Conservation (phyloP, 1,139 yeast species). For the Pichia sp. region DNA sequence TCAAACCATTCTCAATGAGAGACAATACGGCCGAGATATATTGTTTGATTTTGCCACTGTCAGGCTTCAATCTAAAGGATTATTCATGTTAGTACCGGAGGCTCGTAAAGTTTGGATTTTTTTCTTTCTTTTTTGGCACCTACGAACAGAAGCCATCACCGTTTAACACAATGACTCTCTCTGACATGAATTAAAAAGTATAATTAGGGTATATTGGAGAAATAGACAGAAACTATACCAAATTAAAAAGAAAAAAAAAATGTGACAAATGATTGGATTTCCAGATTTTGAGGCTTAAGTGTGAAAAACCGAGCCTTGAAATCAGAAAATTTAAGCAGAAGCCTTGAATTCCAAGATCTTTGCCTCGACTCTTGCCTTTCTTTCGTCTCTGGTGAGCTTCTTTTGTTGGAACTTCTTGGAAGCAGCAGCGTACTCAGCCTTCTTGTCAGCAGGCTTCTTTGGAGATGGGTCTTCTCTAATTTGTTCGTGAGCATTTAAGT, state of each 20-base stretch:
- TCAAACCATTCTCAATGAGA: conserved; percentile 14
- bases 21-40: neutral
- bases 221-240: neutral
- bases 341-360: conserved; percentile 86
- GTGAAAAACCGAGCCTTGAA: neutral
- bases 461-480: conserved; percentile 94
- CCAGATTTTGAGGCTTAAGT: neutral
- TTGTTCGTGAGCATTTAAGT: conserved; percentile 89
- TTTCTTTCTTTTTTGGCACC: neutral
- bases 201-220: neutral
- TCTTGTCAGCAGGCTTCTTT: conserved; percentile 91
- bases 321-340: conserved; percentile 23
- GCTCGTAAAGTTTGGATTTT: neutral
- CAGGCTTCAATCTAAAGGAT: neutral
- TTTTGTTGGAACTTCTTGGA: conserved; percentile 85
- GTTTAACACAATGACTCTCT: neutral
- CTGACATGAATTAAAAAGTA: neutral
- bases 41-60: neutral
- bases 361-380: conserved; percentile 82
- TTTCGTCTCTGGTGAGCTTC: conserved; percentile 89
- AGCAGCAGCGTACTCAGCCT: conserved; percentile 97
- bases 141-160: neutral
- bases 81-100: neutral
- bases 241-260: neutral
- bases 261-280: neutral